Conservation (phyloP, 2,329 filamentous ascomycete genomes). For the Cladosporium sp. region DNA sequence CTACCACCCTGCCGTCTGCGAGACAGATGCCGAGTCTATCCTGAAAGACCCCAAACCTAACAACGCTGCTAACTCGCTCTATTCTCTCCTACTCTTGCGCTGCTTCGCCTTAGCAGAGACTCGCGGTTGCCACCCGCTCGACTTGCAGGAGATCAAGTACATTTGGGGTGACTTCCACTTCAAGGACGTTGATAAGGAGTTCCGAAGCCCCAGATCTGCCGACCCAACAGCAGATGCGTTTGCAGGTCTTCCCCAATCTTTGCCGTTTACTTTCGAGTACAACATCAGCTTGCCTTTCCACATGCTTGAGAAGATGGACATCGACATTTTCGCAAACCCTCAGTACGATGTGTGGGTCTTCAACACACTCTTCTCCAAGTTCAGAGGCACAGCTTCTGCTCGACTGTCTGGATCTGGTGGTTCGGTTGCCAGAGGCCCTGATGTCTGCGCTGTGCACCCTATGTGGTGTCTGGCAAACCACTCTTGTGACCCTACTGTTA, state of each 20-base stretch:
- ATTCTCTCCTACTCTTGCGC: conserved; percentile 56
- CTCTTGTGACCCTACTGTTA: conserved; percentile 90
- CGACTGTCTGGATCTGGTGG: conserved; percentile 56
- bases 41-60: conserved; percentile 54
- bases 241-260: conserved; percentile 47
- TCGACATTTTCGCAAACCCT: conserved; percentile 63
- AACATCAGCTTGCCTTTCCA: conserved; percentile 73
- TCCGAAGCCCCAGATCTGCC: neutral
- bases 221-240: conserved; percentile 13
- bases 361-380: conserved; percentile 90
- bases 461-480: conserved; percentile 97
- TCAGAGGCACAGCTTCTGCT: conserved; percentile 86
- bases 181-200: conserved; percentile 16
- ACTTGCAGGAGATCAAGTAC: conserved; percentile 58
- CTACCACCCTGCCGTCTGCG: conserved; percentile 59
- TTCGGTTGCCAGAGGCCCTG: conserved; percentile 70
- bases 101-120: conserved; percentile 59
- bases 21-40: conserved; percentile 52
- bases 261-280: conserved; percentile 74
- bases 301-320: conserved; percentile 77
- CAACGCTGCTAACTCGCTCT: conserved; percentile 57
- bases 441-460: conserved; percentile 89
- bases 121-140: conserved; percentile 54
- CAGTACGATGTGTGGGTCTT: conserved; percentile 75
- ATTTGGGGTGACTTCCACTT: conserved; percentile 62